Base-by-base conservation (phyloP, 2,329 filamentous ascomycete species). In the Hyphodiscus sp. region DNA sequence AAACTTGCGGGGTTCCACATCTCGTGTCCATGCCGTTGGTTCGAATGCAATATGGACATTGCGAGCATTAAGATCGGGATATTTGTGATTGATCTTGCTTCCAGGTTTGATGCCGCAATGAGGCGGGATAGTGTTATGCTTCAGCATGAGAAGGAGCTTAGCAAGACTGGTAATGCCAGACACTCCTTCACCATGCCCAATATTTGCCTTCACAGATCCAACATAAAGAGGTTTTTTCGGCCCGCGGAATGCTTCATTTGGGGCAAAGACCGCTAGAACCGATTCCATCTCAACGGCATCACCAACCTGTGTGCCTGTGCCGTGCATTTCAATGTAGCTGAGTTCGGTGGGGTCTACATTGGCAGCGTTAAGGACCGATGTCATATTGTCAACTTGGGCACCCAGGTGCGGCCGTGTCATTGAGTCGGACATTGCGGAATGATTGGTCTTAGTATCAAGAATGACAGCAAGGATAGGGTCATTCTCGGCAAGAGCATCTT, bases 391-490 rank as follows among this genome's bases (percentile, higher is more conserved):
- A 20, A 49, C 47, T 44, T 55, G 53, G 9, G 53, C 47, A n/a
- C 53, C 53, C 20, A 45, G 45, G 20, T 55, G 53, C 11, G 54
- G 54, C 20, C 51, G 51, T 1, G 51, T 53, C 16, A 53, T 53
- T 9, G 51, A 53, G 1, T 44, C 13, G 16, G 51, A 29, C 42
- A 49, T 42, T 3, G 47, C 51, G 15, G 80, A 49, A 84, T 80
- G 76, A 54, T 82, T 83, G 41, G 77, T 71, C 16, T 42, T 41
- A 3, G 50, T 49, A 20, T 49, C 56, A 13, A 77, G 73, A 51
- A 83, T 77, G 29, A 83, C 71, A 8, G 73, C 76, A 6, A 77
- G 73, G 51, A 82, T 79, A 0, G 75, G 75, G 61, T 86, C 81
- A 18, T 79, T 78, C 58, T 81, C 78, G 13, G 70, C 69, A 6